Evolutionary conservation across 2,329 filamentous ascomycete genomes (phyloP).

Genomic region (Fusarium sp.): DNA sequence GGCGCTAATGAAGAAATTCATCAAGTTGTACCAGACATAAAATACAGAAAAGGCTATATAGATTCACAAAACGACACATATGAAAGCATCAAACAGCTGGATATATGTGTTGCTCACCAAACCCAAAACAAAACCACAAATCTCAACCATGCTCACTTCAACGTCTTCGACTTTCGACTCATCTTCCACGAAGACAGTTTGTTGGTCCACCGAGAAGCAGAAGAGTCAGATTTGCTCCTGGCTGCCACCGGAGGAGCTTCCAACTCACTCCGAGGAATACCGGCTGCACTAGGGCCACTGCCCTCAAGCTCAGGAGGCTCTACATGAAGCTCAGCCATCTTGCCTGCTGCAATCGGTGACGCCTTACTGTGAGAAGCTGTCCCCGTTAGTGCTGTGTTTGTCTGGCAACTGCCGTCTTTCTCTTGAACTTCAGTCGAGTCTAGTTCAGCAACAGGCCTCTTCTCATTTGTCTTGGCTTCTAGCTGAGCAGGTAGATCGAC

Average conservation of each 20-base stretch:
- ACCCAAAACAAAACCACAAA: background rate
- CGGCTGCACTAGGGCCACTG: slow-evolving; percentile 3
- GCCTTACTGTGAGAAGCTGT: background rate
- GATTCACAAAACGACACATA: background rate
- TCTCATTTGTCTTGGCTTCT: background rate
- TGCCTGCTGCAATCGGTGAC: background rate
- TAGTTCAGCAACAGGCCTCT: slow-evolving; percentile 14
- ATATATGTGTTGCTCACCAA: background rate
- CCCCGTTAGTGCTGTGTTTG: background rate
- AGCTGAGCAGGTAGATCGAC: background rate
- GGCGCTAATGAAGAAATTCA: too few relatives aligned
- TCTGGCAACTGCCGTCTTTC: background rate
- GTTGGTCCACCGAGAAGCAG: slow-evolving; percentile 25
- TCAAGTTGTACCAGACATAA: too few relatives aligned
- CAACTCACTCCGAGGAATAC: slow-evolving; percentile 12
- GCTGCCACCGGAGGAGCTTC: slow-evolving; percentile 1
- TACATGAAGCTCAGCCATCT: slow-evolving; percentile 24
- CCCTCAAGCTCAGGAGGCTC: slow-evolving; percentile 36
- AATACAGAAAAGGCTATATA: background rate
- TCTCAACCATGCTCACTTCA: slow-evolving; percentile 1
- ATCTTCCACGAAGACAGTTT: slow-evolving; percentile 40
- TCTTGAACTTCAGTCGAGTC: slow-evolving; percentile 18
- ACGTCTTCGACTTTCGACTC: slow-evolving; percentile 32
- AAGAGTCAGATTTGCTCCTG: slow-evolving; percentile 17
- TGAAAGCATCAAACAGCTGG: background rate